Evolutionary conservation across 2,329 filamentous ascomycete genomes (phyloP).

Genomic region (Alternaria incomplexa): DNA sequence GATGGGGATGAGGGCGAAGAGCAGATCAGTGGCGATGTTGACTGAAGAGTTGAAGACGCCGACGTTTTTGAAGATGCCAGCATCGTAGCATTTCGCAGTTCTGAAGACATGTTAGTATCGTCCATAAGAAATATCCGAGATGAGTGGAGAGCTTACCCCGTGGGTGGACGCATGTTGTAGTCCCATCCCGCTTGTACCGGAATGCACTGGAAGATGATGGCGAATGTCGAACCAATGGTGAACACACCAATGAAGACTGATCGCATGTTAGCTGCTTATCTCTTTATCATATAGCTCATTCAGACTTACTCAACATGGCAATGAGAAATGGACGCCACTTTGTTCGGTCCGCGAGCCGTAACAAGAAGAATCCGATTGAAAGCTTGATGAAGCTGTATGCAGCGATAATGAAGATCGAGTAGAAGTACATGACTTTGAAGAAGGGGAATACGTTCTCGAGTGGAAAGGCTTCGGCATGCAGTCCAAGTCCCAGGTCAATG

Average conservation of each 20-base stretch:
- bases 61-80: slow-evolving; percentile 53
- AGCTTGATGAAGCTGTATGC: slow-evolving; percentile 56
- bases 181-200: slow-evolving; percentile 56
- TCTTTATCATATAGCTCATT: neutral
- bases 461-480: slow-evolving; percentile 47
- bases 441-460: slow-evolving; percentile 38
- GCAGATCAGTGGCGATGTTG: slow-evolving; percentile 49
- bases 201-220: slow-evolving; percentile 37
- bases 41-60: slow-evolving; percentile 55
- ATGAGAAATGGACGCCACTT: slow-evolving; percentile 49
- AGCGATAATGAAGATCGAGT: slow-evolving; percentile 56
- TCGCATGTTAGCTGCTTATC: neutral
- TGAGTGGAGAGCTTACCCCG: slow-evolving; percentile 10
- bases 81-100: slow-evolving; percentile 33
- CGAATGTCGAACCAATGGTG: slow-evolving; percentile 29
- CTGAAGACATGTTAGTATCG: slow-evolving; percentile 4
- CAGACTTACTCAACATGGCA: slow-evolving; percentile 49
- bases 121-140: too few relatives aligned
- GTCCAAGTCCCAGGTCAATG: slow-evolving; percentile 53
- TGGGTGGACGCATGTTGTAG: slow-evolving; percentile 26
- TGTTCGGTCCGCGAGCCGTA: slow-evolving; percentile 49
- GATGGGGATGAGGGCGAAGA: slow-evolving; percentile 52
- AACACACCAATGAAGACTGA: slow-evolving; percentile 30
- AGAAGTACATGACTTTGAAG: slow-evolving; percentile 51
- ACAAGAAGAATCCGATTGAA: slow-evolving; percentile 56